Percentiles rank a stretch among this genome's conserved stretches.
These are phyloP conservation scores for Apiotrichum montevideense DNA, from an alignment of 1,284 basidiomycete species.

Conservation along the genomic window DNA sequence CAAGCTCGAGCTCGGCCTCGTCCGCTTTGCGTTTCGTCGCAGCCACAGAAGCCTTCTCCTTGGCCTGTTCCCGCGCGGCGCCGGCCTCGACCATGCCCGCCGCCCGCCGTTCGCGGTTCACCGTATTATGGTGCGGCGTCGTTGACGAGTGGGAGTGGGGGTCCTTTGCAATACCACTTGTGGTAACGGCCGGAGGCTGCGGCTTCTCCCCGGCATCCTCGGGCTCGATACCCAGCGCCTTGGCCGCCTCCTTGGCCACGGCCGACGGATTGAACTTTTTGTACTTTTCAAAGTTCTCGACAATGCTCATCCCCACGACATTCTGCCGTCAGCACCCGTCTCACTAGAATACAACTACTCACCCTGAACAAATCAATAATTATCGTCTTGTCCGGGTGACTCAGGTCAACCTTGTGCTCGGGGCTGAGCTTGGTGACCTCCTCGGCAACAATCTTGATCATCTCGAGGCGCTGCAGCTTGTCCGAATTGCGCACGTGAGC, in stretches of 20 bases:
- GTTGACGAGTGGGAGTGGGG: too few relatives aligned
- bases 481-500: constrained; percentile 31
- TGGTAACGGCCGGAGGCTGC: neutral
- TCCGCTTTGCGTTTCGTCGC: constrained; percentile 14
- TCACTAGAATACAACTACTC: neutral
- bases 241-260: constrained; percentile 18
- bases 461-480: constrained; percentile 32
- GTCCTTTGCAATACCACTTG: neutral
- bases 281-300: constrained; percentile 35
- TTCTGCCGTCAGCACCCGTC: constrained; percentile 19
- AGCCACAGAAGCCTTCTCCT: neutral
- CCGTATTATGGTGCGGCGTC: neutral
- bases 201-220: neutral
- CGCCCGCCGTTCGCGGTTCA: constrained; percentile 10
- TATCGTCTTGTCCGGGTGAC: constrained; percentile 34
- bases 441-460: constrained; percentile 39
- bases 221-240: constrained; percentile 4
- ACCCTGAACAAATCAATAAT: constrained; percentile 38
- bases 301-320: constrained; percentile 29
- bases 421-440: constrained; percentile 25
- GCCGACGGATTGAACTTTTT: constrained; percentile 30
- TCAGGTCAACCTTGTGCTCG: constrained; percentile 37
- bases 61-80: constrained; percentile 1
- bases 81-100: constrained; percentile 7
- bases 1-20: neutral